These are phyloP conservation scores for Prunus yedoensis DNA, from an alignment of 331 rosid species.

Conservation along the genomic window DNA sequence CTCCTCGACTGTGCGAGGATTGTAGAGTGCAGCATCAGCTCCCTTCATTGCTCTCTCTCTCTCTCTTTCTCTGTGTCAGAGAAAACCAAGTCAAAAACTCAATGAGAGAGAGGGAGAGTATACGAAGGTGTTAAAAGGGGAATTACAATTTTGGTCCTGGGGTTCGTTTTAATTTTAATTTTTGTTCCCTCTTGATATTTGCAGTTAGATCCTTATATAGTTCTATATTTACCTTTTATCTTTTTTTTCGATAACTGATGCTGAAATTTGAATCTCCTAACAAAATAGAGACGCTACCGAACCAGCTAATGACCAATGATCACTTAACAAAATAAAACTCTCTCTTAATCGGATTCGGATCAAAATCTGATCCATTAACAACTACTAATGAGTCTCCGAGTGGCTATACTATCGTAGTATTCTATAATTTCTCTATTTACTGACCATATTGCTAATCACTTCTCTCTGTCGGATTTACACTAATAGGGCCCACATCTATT, in stretches of 20 bases:
- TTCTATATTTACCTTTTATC: not conserved
- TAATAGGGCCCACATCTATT: too few relatives aligned
- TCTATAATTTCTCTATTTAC: too few relatives aligned
- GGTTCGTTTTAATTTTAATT: not conserved
- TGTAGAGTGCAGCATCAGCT: slow-evolving; percentile 47
- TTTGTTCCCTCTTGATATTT: not conserved
- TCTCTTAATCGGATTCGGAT: too few relatives aligned
- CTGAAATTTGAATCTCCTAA: too few relatives aligned
- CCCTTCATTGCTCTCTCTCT: slow-evolving; percentile 9
- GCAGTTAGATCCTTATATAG: not conserved
- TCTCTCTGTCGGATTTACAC: too few relatives aligned
- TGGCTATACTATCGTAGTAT: too few relatives aligned
- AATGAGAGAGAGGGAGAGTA: not conserved
- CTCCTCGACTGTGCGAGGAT: slow-evolving; percentile 83
- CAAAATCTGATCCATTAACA: too few relatives aligned
- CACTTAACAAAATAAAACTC: too few relatives aligned
- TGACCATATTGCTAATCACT: too few relatives aligned
- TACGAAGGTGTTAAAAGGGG: not conserved
- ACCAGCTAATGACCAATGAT: too few relatives aligned
- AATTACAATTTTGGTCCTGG: not conserved
- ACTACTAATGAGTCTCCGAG: too few relatives aligned
- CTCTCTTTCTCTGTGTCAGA: not conserved
- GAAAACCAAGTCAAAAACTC: slow-evolving; percentile 13
- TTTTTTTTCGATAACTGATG: not conserved
- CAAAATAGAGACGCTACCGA: too few relatives aligned